Base-by-base conservation (phyloP, 495 filamentous ascomycete species). In the Aspergillus sparsus region DNA sequence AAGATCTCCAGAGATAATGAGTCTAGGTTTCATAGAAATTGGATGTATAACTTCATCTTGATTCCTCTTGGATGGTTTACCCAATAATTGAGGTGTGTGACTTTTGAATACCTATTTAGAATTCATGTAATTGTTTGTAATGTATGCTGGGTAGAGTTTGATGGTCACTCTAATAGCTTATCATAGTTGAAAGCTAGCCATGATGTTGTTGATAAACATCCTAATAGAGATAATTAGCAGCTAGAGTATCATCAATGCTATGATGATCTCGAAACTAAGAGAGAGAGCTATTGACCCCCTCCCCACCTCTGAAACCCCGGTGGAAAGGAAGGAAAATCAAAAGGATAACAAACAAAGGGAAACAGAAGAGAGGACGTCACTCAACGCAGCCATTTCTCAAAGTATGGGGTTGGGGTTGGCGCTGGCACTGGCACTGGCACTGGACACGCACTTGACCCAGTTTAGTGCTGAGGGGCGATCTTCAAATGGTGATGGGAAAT, bases 401-500 rank as follows among this genome's bases (percentile, higher is more conserved):
- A 27, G 3, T 27, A 27, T 27, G 21, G 21, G 21, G 21, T 27
- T 27, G 21, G 21, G 21, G 21, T 27, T 27, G 21, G 21, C 1
- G 21, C 3, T 27, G 21, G 21, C n/a, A 27, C 3, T 27, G 21
- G 21, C 21, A 27, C 21, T 27, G 21, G 21, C 21, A 27, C 21
- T 27, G 21, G 21, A 27, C 21, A 27, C 21, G 6, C 10, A 41
- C n/a, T 41, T 41, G 37, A 41, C n/a, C 37, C 37, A 41, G 37
- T 41, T 41, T 11, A 10, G 15, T 50, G 45, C 37, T 57, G 32
- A 16, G 18, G 5, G 37, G 15, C 21, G 46, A 58, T 50, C 58
- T 51, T 34, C 58, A 49, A 41, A 49, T 34, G 34, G 55, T 46
- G 5, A 18, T 41, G n/a, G 54, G 51, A 49, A 44, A 52, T 51